Base-by-base conservation (phyloP, 768 basidiomycete genomes). In the Glaciozyma antarctica region DNA sequence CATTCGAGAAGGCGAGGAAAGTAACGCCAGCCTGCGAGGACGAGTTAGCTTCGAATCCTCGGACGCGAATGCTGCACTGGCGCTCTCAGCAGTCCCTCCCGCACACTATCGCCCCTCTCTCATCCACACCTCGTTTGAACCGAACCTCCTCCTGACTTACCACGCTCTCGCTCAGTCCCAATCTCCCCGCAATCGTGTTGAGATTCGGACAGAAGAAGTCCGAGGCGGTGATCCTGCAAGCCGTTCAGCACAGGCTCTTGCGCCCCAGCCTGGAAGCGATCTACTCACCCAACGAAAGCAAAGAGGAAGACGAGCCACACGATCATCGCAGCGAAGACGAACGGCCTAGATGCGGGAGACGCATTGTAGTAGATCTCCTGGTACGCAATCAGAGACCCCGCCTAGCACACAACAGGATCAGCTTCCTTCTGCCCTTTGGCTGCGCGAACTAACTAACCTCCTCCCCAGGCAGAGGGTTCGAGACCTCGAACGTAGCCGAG, bases 141-240 rank as follows among this genome's bases (percentile, higher is more conserved):
- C n/a, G 41, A 19, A 41, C 13, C 38, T 41, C 38, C 12, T 13
- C 24, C 0, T 8, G 2, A 71, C 69, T 43, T 21, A 69, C 69
- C 21, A 97, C 85, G 61, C 89, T 88, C 75, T 99, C 92, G 72
- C 88, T 88, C 48, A 99, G 77, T 0, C 91, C 88, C 6, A 99
- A 82, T 5, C 88, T 78, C 58, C 86, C 82, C 0, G 94, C 85
- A 41, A 97, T 87, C 1, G 93, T 90, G 32, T 69, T 71, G 22
- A 99, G 82, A 76, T 99, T 98, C 1, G 93, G 93, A 59, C 88
- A 92, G 81, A 98, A 98, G 78, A 97, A 97, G 77, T 98, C 94
- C 22, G 91, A 88, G 8, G 93, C 92, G 69, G 86, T 86, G 75
- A 95, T 95, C 6, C 92, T 41, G 38, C 38, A 41, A 34, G 38